A percentile compares a stretch with the other conserved stretches of the same genome.
These are phyloP conservation scores for Fusarium sp. DNA, from an alignment of 2,329 filamentous ascomycete species.

Conservation along the genomic window DNA sequence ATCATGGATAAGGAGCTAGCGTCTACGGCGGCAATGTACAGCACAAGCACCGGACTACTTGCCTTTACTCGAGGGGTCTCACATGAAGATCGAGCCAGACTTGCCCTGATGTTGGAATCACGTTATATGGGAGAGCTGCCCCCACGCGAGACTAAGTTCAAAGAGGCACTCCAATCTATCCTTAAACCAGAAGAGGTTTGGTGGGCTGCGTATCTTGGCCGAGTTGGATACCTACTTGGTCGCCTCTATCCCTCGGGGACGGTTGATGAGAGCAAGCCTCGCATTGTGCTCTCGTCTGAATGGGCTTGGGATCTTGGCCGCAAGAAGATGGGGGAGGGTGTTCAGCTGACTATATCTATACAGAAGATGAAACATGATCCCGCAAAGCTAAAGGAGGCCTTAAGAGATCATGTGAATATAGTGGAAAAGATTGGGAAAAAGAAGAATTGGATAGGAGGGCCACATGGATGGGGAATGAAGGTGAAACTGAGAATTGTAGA, in stretches of 20 bases:
- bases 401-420: constrained; percentile 21
- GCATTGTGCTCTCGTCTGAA: constrained; percentile 22
- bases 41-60: constrained; percentile 21
- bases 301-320: constrained; percentile 23
- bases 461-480: constrained; percentile 27
- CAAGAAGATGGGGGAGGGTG: constrained; percentile 14
- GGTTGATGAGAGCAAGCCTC: constrained; percentile 24
- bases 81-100: constrained; percentile 23
- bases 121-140: constrained; percentile 32
- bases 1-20: constrained; percentile 32
- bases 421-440: constrained; percentile 30
- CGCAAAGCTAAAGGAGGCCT: constrained; percentile 19
- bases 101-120: constrained; percentile 28
- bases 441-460: constrained; percentile 29
- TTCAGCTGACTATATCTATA: constrained; percentile 18
- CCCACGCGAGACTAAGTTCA: constrained; percentile 18
- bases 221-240: constrained; percentile 21
- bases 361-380: constrained; percentile 26
- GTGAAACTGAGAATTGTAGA: constrained; percentile 23
- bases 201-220: constrained; percentile 28
- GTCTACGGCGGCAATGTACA: constrained; percentile 25
- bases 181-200: constrained; percentile 28
- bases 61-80: constrained; percentile 21
- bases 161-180: constrained; percentile 16
- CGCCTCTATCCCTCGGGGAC: constrained; percentile 19